A percentile compares a stretch with the other conserved stretches of the same genome.
Conservation (phyloP, 768 basidiomycete genomes). For the Podaxis sp. region DNA sequence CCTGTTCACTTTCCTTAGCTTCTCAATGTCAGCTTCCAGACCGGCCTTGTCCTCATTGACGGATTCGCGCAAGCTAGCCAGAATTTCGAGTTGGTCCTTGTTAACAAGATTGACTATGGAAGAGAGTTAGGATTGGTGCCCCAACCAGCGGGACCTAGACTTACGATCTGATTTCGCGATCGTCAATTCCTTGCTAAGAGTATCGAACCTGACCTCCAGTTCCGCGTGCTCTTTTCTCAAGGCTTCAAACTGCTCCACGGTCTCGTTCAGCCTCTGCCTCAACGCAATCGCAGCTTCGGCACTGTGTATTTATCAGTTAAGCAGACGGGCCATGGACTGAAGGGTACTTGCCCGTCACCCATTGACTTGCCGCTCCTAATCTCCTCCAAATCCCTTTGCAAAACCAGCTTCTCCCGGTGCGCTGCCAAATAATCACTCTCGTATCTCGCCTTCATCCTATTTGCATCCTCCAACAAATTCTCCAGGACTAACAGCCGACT, state of each 20-base stretch:
- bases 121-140: constrained; percentile 7
- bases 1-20: constrained; percentile 60
- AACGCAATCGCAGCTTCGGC: constrained; percentile 86
- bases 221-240: constrained; percentile 66
- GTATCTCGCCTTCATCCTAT: constrained; percentile 83
- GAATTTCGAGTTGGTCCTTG: constrained; percentile 90
- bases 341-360: constrained; percentile 66
- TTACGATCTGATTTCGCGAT: constrained; percentile 83
- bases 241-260: constrained; percentile 73
- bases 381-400: constrained; percentile 83
- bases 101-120: constrained; percentile 79
- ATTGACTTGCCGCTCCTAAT: constrained; percentile 82
- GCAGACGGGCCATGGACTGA: constrained; percentile 2
- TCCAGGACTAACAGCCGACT: constrained; percentile 82
- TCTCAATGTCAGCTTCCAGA: constrained; percentile 64
- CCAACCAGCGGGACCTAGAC: constrained; percentile 20
- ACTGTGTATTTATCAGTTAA: constrained; percentile 31
- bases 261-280: constrained; percentile 83
- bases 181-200: constrained; percentile 62
- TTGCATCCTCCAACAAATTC: constrained; percentile 88
- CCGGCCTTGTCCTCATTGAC: constrained; percentile 83
- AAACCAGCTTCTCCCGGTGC: constrained; percentile 76
- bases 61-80: constrained; percentile 79
- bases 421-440: constrained; percentile 83
- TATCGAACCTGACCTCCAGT: constrained; percentile 66